Conservation (phyloP, 495 filamentous ascomycete species). For the Lineolata rhizophorae region DNA sequence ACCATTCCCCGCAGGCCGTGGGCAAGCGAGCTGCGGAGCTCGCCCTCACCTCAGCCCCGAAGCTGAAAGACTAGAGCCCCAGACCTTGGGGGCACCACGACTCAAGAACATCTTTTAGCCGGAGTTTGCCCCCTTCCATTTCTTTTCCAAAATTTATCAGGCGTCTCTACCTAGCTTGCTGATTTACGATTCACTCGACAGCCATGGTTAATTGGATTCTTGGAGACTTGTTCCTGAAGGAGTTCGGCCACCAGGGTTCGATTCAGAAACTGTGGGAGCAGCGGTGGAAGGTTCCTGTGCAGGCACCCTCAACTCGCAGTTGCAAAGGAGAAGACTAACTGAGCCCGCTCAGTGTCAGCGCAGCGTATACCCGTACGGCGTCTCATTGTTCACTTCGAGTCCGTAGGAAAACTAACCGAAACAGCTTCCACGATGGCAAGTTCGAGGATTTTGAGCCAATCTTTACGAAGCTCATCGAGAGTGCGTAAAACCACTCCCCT, state of each 20-base stretch:
- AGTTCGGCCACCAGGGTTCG: slow-evolving; percentile 33
- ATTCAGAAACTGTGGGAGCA: slow-evolving; percentile 54
- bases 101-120: too few species aligned
- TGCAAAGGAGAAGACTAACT: background rate
- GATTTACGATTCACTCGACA: too few species aligned
- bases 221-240: slow-evolving; percentile 10
- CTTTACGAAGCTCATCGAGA: slow-evolving; percentile 37
- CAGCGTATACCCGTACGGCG: slow-evolving; percentile 12
- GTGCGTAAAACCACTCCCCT: slow-evolving; percentile 1
- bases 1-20: too few species aligned
- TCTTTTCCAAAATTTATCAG: too few species aligned
- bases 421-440: slow-evolving; percentile 42
- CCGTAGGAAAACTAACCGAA: background rate
- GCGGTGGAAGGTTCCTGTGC: slow-evolving; percentile 49
- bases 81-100: too few species aligned
- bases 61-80: too few species aligned
- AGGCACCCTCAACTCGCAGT: slow-evolving; percentile 2
- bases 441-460: slow-evolving; percentile 52
- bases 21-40: too few species aligned
- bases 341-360: slow-evolving; percentile 4
- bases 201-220: slow-evolving; percentile 10
- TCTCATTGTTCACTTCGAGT: background rate
- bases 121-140: too few species aligned
- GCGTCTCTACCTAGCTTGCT: too few species aligned
- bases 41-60: too few species aligned